A percentile compares a stretch with the other conserved stretches of the same genome.
Evolutionary conservation across 768 basidiomycete genomes (phyloP).

Genomic region (Kwoniella heveanensis): DNA sequence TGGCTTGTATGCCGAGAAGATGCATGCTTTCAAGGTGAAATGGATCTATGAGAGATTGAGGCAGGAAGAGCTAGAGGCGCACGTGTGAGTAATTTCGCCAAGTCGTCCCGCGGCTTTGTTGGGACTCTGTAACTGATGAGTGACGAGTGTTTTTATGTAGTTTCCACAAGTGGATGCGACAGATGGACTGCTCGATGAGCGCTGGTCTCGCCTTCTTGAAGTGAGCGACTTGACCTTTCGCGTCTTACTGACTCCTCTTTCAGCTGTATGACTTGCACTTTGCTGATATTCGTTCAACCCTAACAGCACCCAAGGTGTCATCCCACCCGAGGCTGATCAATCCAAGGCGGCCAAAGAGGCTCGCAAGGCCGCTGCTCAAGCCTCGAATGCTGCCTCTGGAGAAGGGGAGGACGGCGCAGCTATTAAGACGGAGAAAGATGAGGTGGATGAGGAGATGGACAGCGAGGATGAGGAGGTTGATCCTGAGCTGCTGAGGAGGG

Average conservation of each 20-base stretch:
- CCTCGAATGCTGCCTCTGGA: slow-evolving; percentile 9
- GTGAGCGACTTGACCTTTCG: too few species aligned
- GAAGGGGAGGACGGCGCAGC: slow-evolving; percentile 13
- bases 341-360: slow-evolving; percentile 59
- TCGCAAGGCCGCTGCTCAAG: slow-evolving; percentile 28
- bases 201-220: slow-evolving; percentile 71
- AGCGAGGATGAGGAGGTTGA: slow-evolving; percentile 58
- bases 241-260: slow-evolving; percentile 50
- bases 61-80: slow-evolving; percentile 73
- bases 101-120: background rate
- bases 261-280: background rate
- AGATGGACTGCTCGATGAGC: slow-evolving; percentile 38
- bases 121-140: background rate
- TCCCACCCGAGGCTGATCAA: slow-evolving; percentile 72
- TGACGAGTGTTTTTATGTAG: slow-evolving; percentile 20
- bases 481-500: slow-evolving; percentile 56
- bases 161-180: slow-evolving; percentile 50
- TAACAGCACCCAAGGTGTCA: slow-evolving; percentile 71
- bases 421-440: slow-evolving; percentile 18
- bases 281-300: background rate
- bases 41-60: slow-evolving; percentile 87
- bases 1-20: slow-evolving; percentile 65
- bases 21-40: slow-evolving; percentile 79
- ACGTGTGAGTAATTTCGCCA: slow-evolving; percentile 63
- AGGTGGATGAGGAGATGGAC: slow-evolving; percentile 57